Percentiles rank a stretch among this genome's conserved stretches.
These are phyloP conservation scores for Diaporthe longicolla DNA, from an alignment of 2,329 filamentous ascomycete species.

Conservation along the genomic window DNA sequence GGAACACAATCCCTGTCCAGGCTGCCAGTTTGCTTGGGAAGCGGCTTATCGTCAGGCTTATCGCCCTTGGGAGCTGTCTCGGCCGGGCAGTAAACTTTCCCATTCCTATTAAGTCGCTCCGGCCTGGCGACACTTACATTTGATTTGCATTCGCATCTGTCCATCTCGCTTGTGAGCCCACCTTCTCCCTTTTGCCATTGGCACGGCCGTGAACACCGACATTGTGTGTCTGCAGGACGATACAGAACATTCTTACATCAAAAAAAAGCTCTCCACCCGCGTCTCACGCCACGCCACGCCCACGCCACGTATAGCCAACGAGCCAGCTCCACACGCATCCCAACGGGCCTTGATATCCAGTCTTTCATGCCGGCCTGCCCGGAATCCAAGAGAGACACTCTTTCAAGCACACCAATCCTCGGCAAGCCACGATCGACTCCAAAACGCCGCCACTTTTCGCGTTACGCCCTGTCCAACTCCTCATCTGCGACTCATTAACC, in stretches of 20 bases:
- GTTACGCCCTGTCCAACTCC: not conserved
- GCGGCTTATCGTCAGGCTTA: conserved; percentile 32
- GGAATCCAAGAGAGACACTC: conserved; percentile 7
- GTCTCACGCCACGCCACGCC: conserved; percentile 29
- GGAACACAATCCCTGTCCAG: conserved; percentile 30
- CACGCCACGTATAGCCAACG: conserved; percentile 34
- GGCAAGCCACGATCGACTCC: conserved; percentile 22
- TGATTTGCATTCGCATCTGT: conserved; percentile 19
- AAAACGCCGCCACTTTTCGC: conserved; percentile 11
- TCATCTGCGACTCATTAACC: conserved; percentile 32
- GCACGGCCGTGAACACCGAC: not conserved
- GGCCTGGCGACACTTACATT: conserved; percentile 19
- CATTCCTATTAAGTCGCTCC: conserved; percentile 15
- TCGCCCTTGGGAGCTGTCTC: conserved; percentile 18
- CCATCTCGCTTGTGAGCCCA: conserved; percentile 21
- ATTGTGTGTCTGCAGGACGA: not conserved
- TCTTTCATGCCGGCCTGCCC: conserved; percentile 24
- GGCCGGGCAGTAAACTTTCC: conserved; percentile 19
- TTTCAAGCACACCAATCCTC: conserved; percentile 1
- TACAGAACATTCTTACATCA: conserved; percentile 1
- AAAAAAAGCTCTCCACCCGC: conserved; percentile 4
- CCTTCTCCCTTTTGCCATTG: not conserved
- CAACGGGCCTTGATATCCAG: conserved; percentile 17
- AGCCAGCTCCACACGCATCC: conserved; percentile 23
- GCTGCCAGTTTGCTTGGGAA: conserved; percentile 20